Conservation (phyloP, 2,329 filamentous ascomycete species). For the Sarocladium kiliense region DNA sequence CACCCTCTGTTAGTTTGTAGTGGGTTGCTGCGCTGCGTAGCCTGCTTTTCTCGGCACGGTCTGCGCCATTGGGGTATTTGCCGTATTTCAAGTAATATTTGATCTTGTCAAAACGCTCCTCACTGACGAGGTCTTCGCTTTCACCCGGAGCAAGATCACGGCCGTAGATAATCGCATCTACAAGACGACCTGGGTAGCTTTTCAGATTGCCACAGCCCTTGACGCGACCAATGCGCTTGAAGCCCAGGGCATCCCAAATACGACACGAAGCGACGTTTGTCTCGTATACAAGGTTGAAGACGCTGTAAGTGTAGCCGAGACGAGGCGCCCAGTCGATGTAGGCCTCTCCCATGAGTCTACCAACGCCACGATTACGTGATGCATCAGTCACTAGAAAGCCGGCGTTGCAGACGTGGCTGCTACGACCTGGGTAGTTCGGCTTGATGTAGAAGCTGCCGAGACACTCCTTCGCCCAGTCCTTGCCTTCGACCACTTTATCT, state of each 20-base stretch:
- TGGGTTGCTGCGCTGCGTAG: conserved; percentile 90
- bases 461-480: conserved; percentile 76
- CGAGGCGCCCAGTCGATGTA: conserved; percentile 75
- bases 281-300: conserved; percentile 93
- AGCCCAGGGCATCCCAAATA: conserved; percentile 88
- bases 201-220: conserved; percentile 65
- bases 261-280: conserved; percentile 85
- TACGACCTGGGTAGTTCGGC: conserved; percentile 86
- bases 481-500: conserved; percentile 51
- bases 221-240: conserved; percentile 85
- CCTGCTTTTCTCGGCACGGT: conserved; percentile 91
- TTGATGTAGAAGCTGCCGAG: conserved; percentile 92
- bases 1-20: conserved; percentile 75
- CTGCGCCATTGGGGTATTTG: conserved; percentile 88
- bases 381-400: conserved; percentile 72
- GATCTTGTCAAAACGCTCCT: conserved; percentile 98
- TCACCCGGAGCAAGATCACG: conserved; percentile 54
- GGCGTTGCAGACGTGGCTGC: conserved; percentile 86
- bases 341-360: conserved; percentile 69
- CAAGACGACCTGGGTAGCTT: conserved; percentile 61
- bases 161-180: conserved; percentile 77
- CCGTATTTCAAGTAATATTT: conserved; percentile 93
- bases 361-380: conserved; percentile 68
- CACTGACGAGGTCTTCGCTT: conserved; percentile 78
- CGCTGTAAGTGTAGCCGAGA: conserved; percentile 84